These are phyloP conservation scores for Gamarada debralockiae DNA, from an alignment of 495 filamentous ascomycete species.

Conservation along the genomic window DNA sequence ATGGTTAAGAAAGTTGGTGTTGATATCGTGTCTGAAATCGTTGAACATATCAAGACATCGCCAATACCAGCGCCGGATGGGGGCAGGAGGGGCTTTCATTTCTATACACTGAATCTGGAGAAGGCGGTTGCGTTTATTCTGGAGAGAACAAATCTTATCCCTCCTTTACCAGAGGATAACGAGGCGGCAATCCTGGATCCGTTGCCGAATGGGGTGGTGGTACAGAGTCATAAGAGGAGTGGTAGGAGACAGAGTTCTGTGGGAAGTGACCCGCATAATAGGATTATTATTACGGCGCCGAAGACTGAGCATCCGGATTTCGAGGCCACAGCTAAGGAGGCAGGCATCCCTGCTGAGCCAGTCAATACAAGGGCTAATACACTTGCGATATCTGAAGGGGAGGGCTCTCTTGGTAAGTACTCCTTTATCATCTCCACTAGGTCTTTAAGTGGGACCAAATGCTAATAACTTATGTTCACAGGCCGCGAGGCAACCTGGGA, in stretches of 20 bases:
- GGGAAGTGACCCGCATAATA: constrained; percentile 71
- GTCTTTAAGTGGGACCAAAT: too few species aligned
- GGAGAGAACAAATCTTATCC: constrained; percentile 81
- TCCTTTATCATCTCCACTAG: too few species aligned
- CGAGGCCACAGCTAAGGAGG: constrained; percentile 65
- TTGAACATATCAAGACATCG: constrained; percentile 64
- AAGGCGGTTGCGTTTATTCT: constrained; percentile 93
- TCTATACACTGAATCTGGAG: constrained; percentile 95
- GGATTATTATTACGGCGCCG: constrained; percentile 69
- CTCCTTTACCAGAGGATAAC: constrained; percentile 38
- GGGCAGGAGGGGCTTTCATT: constrained; percentile 75
- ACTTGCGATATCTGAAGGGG: constrained; percentile 87
- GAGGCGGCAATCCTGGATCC: constrained; percentile 27
- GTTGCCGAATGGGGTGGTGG: background rate
- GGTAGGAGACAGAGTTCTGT: constrained; percentile 40
- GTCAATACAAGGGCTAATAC: constrained; percentile 71
- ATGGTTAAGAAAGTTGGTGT: constrained; percentile 76
- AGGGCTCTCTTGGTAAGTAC: constrained; percentile 62
- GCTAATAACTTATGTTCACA: too few species aligned
- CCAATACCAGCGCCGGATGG: constrained; percentile 43
- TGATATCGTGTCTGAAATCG: constrained; percentile 66
- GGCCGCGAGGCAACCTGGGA: constrained; percentile 96
- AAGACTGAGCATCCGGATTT: constrained; percentile 46
- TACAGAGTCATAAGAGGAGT: constrained; percentile 10
- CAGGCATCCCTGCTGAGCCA: constrained; percentile 54